Conservation (phyloP, 2,329 filamentous ascomycete species). For the Metarhizium guizhouense region DNA sequence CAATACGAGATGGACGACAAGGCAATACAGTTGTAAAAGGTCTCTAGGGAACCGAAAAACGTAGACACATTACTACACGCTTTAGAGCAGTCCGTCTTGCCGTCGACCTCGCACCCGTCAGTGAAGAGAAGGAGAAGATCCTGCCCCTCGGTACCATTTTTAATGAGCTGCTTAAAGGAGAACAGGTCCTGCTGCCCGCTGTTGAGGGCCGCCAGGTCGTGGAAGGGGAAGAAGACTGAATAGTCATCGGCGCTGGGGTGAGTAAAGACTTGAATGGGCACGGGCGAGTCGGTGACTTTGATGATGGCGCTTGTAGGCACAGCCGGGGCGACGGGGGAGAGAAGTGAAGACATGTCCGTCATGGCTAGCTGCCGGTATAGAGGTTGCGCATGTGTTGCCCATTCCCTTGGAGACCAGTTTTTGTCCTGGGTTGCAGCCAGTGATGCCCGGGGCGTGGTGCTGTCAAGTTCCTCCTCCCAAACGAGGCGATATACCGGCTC, state of each 20-base stretch:
- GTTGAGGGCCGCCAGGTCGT: slow-evolving; percentile 23
- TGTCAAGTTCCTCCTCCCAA: not conserved
- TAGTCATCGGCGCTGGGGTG: slow-evolving; percentile 20
- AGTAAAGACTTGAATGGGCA: slow-evolving; percentile 19
- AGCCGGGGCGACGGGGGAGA: not conserved
- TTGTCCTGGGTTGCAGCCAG: not conserved
- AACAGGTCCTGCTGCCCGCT: slow-evolving; percentile 17
- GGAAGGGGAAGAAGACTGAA: slow-evolving; percentile 28
- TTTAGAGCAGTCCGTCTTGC: slow-evolving; percentile 20
- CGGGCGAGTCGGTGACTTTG: slow-evolving; percentile 1
- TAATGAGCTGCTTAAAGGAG: slow-evolving; percentile 24
- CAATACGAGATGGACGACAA: slow-evolving; percentile 25
- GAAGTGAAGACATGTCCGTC: not conserved
- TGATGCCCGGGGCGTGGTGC: not conserved
- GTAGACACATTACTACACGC: slow-evolving; percentile 21
- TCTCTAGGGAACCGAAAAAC: slow-evolving; percentile 27
- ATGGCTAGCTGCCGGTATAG: not conserved
- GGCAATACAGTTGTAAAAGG: slow-evolving; percentile 30
- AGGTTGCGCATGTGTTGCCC: not conserved
- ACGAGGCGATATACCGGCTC: not conserved
- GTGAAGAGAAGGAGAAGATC: slow-evolving; percentile 22
- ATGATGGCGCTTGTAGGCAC: not conserved
- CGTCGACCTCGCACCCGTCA: slow-evolving; percentile 22
- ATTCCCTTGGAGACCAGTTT: not conserved
- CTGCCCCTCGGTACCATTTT: slow-evolving; percentile 22